Evolutionary conservation across 1,284 basidiomycete genomes (phyloP).

Genomic region (Leccinum solheimii): DNA sequence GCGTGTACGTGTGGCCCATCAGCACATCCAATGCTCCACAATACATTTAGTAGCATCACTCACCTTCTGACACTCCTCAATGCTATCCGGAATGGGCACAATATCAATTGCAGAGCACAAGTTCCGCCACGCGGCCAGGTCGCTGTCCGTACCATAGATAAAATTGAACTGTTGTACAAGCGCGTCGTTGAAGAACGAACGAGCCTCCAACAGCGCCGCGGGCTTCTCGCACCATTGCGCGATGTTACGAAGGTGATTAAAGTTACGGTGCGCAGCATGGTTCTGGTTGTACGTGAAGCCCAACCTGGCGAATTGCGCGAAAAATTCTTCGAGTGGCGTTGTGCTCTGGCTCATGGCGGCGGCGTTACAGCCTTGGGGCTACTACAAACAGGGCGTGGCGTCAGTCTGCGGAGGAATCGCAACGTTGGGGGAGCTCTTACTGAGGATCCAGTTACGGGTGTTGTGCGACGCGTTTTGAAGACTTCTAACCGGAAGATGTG

Average conservation of each 20-base stretch:
- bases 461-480: background rate
- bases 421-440: background rate
- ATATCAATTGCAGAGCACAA: conserved; percentile 26
- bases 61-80: conserved; percentile 28
- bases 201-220: conserved; percentile 1
- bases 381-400: background rate
- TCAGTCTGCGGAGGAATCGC: background rate
- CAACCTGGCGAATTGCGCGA: conserved; percentile 4
- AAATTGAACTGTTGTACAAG: conserved; percentile 36
- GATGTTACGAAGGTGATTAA: conserved; percentile 9
- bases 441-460: background rate
- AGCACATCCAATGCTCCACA: background rate
- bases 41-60: conserved; percentile 2
- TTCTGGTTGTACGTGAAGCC: conserved; percentile 18
- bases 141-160: conserved; percentile 34
- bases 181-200: conserved; percentile 23
- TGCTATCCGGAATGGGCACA: conserved; percentile 23
- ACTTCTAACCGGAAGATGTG: background rate
- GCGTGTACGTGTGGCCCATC: background rate
- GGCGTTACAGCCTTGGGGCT: background rate
- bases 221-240: conserved; percentile 4
- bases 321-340: conserved; percentile 21
- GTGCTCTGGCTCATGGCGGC: background rate
- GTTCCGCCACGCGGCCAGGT: conserved; percentile 34
- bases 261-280: conserved; percentile 18